Conservation (phyloP, 2,329 filamentous ascomycete species). For the Pseudogymnoascus sp. region DNA sequence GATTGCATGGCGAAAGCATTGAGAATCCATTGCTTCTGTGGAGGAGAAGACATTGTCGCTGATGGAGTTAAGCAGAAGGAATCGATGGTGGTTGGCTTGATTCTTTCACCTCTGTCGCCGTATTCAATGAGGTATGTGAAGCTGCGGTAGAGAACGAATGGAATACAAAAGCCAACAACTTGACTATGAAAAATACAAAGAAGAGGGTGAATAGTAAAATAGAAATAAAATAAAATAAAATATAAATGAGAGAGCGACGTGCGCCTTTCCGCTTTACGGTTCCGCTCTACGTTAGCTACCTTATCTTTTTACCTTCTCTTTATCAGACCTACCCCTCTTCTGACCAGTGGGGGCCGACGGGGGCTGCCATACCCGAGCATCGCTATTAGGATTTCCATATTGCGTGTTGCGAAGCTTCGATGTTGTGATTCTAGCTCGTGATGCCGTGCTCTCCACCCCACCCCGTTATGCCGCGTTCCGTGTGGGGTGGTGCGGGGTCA, state of each 20-base stretch:
- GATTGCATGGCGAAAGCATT: slow-evolving; percentile 45
- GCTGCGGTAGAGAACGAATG: neutral
- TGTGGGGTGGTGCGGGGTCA: neutral
- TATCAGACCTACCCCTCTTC: neutral
- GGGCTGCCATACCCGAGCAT: neutral
- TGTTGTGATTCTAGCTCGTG: neutral
- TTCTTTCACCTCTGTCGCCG: neutral
- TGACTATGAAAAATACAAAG: neutral
- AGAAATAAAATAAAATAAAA: neutral
- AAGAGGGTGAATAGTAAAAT: neutral
- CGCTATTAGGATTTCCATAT: neutral
- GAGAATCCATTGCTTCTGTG: slow-evolving; percentile 40
- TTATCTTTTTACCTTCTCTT: neutral
- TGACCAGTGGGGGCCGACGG: neutral
- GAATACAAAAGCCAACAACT: neutral
- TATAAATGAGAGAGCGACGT: neutral
- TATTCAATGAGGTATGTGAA: neutral
- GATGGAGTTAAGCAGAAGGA: neutral
- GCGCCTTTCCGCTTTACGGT: neutral
- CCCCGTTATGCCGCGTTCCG: neutral
- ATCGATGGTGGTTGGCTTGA: neutral
- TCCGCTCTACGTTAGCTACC: neutral
- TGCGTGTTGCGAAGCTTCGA: neutral
- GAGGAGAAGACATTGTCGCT: neutral
- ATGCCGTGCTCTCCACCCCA: neutral